phyloP scores from a whole-genome alignment of 1,139 yeast species.

The Pneumocystis jirovecii region DNA sequence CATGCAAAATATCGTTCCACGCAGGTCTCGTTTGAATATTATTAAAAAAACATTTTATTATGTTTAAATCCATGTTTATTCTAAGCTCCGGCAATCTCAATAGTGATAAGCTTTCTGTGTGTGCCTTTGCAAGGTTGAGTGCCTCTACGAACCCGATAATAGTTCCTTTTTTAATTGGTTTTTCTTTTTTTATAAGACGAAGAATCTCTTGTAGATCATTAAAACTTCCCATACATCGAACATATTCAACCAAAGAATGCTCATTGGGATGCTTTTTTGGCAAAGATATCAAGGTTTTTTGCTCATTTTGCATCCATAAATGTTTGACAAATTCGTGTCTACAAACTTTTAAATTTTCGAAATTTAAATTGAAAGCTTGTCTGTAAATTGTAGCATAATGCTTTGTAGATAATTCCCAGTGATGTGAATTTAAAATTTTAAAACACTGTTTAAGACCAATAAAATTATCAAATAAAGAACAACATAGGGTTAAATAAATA shows the following conservation, averaged over 20 bases:
- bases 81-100: background rate
- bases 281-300: background rate
- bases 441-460: background rate
- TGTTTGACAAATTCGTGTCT: background rate
- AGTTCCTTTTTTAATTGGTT: background rate
- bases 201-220: background rate
- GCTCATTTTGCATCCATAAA: background rate
- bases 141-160: background rate
- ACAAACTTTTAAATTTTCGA: background rate
- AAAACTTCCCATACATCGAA: background rate
- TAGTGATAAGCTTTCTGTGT: background rate
- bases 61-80: background rate
- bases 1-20: background rate
- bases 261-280: background rate
- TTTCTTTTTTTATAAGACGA: background rate
- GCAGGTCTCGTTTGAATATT: background rate
- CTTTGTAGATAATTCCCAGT: background rate
- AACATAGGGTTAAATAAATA: background rate
- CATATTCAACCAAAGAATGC: background rate
- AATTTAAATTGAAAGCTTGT: background rate
- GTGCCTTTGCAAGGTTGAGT: background rate
- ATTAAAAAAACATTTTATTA: background rate
- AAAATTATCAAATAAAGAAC: background rate
- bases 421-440: background rate
- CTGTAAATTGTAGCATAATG: background rate